Conservation (phyloP, 2,329 filamentous ascomycete genomes). For the Bipolaris sorokiniana region DNA sequence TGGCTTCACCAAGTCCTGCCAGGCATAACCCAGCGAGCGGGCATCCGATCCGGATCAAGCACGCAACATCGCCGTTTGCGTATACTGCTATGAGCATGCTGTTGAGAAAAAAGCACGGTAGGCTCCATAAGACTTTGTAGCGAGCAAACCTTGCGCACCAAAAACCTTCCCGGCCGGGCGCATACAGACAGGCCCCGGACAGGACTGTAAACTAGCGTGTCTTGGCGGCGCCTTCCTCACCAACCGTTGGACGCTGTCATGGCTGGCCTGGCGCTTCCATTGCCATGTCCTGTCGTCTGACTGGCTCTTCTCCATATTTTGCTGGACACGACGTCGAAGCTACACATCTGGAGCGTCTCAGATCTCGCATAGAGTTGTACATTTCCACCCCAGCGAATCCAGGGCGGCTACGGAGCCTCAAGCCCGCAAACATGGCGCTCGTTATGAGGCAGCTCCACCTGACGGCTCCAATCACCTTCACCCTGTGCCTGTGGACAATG, state of each 20-base stretch:
- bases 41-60: neutral
- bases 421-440: constrained; percentile 42
- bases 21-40: neutral
- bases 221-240: constrained; percentile 14
- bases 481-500: constrained; percentile 27
- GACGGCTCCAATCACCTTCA: constrained; percentile 44
- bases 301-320: constrained; percentile 35
- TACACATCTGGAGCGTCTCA: constrained; percentile 46
- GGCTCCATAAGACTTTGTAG: neutral
- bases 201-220: constrained; percentile 13
- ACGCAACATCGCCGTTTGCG: neutral
- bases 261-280: constrained; percentile 33
- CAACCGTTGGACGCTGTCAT: constrained; percentile 32
- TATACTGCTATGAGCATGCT: neutral
- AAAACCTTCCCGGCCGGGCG: constrained; percentile 12
- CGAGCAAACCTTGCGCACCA: constrained; percentile 5
- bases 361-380: constrained; percentile 42
- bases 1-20: neutral
- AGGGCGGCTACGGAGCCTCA: constrained; percentile 45
- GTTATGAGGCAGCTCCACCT: constrained; percentile 33
- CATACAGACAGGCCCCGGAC: constrained; percentile 11
- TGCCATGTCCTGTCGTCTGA: constrained; percentile 28
- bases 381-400: constrained; percentile 46
- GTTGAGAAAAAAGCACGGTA: neutral
- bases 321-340: constrained; percentile 39